phyloP scores from a whole-genome alignment of 306 rosid genomes.

The Lablab purpureus region DNA sequence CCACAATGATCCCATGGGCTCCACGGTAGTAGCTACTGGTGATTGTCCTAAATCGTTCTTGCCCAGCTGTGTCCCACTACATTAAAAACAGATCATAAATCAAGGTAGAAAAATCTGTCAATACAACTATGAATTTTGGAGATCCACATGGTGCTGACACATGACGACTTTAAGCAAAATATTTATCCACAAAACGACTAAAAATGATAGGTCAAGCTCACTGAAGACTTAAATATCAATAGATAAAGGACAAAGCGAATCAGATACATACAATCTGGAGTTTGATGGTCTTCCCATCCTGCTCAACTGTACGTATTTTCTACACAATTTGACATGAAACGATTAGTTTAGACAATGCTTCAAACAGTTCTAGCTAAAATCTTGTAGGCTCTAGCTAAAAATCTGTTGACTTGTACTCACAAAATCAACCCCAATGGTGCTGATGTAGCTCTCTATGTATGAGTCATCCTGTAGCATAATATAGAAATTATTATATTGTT shows the following conservation, averaged over 20 bases:
- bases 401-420: constrained; percentile 59
- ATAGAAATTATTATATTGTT: constrained; percentile 1
- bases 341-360: constrained; percentile 34
- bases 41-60: constrained; percentile 65
- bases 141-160: constrained; percentile 28
- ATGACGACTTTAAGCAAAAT: constrained; percentile 4
- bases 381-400: constrained; percentile 7
- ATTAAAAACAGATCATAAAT: constrained; percentile 30
- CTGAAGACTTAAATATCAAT: constrained; percentile 11
- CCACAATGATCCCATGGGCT: constrained; percentile 65
- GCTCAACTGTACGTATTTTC: constrained; percentile 65
- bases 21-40: constrained; percentile 67
- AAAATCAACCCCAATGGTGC: constrained; percentile 98
- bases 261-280: constrained; percentile 57
- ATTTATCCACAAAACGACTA: background rate
- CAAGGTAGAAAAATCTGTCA: constrained; percentile 38
- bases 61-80: constrained; percentile 67
- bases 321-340: constrained; percentile 37
- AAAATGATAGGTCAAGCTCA: constrained; percentile 9
- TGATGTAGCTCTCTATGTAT: constrained; percentile 93
- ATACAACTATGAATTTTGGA: background rate
- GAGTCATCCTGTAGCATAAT: constrained; percentile 80
- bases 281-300: constrained; percentile 63
- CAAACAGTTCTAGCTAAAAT: constrained; percentile 8
- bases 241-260: constrained; percentile 11